Evolutionary conservation across 257 asterid species (phyloP).

Genomic region (Solanum tacnaense): DNA sequence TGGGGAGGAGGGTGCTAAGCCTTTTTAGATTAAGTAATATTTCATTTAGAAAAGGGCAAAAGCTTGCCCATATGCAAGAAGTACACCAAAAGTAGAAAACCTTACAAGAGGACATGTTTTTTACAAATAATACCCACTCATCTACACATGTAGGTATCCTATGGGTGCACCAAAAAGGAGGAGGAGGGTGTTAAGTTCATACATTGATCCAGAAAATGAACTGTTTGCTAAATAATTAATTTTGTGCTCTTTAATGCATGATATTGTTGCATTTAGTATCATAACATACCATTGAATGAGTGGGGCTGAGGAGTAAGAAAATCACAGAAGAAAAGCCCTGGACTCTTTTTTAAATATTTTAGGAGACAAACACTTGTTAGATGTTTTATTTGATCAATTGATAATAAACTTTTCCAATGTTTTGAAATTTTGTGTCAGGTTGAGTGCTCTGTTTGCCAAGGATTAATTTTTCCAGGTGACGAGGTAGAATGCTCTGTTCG

Average conservation of each 20-base stretch:
- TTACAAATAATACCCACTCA: background rate
- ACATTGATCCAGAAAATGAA: background rate
- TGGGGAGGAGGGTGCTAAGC: background rate
- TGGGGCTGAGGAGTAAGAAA: background rate
- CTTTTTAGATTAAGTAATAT: background rate
- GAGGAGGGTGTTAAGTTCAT: background rate
- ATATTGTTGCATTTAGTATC: background rate
- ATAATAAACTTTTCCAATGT: background rate
- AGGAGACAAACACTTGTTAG: background rate
- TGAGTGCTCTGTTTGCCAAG: conserved; percentile 60
- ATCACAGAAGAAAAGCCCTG: background rate
- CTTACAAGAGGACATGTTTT: background rate
- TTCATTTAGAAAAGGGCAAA: background rate
- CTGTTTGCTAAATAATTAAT: background rate
- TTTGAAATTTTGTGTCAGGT: conserved; percentile 29
- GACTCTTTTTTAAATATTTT: background rate
- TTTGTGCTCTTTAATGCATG: background rate
- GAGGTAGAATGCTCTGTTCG: conserved; percentile 49
- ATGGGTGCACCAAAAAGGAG: background rate
- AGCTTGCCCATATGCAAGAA: background rate
- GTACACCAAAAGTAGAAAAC: background rate
- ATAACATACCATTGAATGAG: background rate
- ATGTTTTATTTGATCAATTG: background rate
- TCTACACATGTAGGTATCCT: background rate
- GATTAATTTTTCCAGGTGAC: conserved; percentile 36